Evolutionary conservation across 306 rosid genomes (phyloP), one percentile per base, ranked within the genome.

Genomic region (Prunus dulcis): DNA sequence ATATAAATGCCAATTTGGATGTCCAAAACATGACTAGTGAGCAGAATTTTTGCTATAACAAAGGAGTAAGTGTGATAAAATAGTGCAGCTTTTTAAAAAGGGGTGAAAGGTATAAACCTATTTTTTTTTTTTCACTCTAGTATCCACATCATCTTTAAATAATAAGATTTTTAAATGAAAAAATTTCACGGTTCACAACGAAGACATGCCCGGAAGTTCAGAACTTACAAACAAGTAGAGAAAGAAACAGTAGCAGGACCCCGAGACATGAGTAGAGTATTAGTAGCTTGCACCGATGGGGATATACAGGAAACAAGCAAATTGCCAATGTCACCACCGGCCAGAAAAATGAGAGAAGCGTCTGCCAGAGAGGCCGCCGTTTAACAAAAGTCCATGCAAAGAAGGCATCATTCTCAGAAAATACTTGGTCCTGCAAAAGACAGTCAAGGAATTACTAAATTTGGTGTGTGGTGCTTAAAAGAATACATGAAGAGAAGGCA

Each of bases 291-390:
- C 97, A 90, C 72, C 89, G 80, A 87, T 91, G 98, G 74, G 99
- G 99, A 72, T 96, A 96, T 71, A 96, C 97, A 15, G 99, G 99
- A 88, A 96, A 96, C 85, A 96, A 84, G 89, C 99, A 96, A 62
- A 96, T 96, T 72, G 99, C 99, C 84, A 96, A 84, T 7, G 99
- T 96, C 76, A 92, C 75, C 78, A 96, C 99, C 11, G 98, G 99
- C 99, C 99, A 96, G 92, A 84, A 91, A 76, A 96, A 89, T 30
- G 99, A 88, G 71, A 96, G 98, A 67, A 96, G 99, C 0, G 99
- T 96, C 90, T 96, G 98, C 99, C 99, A 96, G 63, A 96, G 91
- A 43, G 99, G 99, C 58, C 93, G 76, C 61, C 93, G 88, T 79
- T 92, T 96, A 62, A 81, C 98, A 85, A 96, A 96, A 32, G 98